Evolutionary conservation across 2,329 filamentous ascomycete species (phyloP).

Genomic region (Fusarium globosum): DNA sequence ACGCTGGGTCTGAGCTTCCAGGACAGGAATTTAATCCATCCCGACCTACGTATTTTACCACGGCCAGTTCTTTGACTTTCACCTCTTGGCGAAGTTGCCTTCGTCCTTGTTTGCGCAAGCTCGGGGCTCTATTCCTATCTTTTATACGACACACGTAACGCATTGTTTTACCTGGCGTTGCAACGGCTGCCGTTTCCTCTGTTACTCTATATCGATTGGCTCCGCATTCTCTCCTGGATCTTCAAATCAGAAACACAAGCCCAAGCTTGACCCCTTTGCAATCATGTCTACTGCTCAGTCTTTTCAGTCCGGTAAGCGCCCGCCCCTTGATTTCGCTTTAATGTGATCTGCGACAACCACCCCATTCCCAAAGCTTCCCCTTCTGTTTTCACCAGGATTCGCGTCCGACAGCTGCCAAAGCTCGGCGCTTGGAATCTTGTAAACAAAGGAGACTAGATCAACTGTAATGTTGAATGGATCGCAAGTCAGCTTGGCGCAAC

Average conservation of each 20-base stretch:
- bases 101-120: constrained; percentile 11
- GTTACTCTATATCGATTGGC: constrained; percentile 26
- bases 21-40: constrained; percentile 49
- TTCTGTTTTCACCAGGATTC: constrained; percentile 34
- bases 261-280: constrained; percentile 41
- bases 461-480: constrained; percentile 34
- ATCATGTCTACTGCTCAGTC: constrained; percentile 45
- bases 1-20: constrained; percentile 47
- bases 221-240: constrained; percentile 40
- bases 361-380: constrained; percentile 31
- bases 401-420: constrained; percentile 31
- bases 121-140: constrained; percentile 6
- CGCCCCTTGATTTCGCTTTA: constrained; percentile 47
- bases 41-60: constrained; percentile 39
- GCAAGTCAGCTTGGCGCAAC: constrained; percentile 43
- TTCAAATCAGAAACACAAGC: constrained; percentile 42
- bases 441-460: constrained; percentile 37
- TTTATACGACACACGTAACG: constrained; percentile 27
- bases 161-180: constrained; percentile 32
- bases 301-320: constrained; percentile 46
- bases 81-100: constrained; percentile 20
- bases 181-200: constrained; percentile 31
- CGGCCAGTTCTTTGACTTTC: constrained; percentile 31
- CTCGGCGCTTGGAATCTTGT: constrained; percentile 38
- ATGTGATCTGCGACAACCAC: constrained; percentile 43